Evolutionary conservation across 1,284 basidiomycete species (phyloP).

Genomic region (Tilletiopsis washingtonensis): DNA sequence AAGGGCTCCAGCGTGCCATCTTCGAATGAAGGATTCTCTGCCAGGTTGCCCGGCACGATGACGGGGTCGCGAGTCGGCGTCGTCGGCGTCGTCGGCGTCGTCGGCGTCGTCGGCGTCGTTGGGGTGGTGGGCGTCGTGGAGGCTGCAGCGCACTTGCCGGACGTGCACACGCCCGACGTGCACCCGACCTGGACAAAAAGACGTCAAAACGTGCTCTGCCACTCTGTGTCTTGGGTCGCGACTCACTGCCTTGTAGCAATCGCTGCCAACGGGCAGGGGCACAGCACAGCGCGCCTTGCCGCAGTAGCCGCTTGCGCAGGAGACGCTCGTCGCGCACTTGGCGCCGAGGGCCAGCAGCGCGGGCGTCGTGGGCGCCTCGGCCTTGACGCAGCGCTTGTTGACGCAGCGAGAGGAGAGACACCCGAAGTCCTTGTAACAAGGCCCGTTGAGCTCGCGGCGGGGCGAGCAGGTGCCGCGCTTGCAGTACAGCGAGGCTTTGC

Average conservation of each 20-base stretch:
- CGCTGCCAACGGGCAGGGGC: not conserved
- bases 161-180: not conserved
- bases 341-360: not conserved
- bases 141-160: not conserved
- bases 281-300: not conserved
- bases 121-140: not conserved
- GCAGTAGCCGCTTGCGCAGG: not conserved
- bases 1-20: not conserved
- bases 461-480: not conserved
- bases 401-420: not conserved
- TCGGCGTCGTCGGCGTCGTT: too few relatives aligned
- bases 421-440: not conserved
- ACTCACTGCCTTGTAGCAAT: not conserved
- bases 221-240: not conserved
- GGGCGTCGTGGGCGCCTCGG: not conserved
- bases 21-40: not conserved
- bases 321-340: not conserved
- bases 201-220: too few relatives aligned
- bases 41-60: not conserved
- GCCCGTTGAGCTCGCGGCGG: not conserved
- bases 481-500: not conserved
- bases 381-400: not conserved
- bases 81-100: too few relatives aligned
- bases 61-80: not conserved
- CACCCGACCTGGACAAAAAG: not conserved